Evolutionary conservation across 2,329 filamentous ascomycete species (phyloP).

Genomic region (Whalleya microplaca): DNA sequence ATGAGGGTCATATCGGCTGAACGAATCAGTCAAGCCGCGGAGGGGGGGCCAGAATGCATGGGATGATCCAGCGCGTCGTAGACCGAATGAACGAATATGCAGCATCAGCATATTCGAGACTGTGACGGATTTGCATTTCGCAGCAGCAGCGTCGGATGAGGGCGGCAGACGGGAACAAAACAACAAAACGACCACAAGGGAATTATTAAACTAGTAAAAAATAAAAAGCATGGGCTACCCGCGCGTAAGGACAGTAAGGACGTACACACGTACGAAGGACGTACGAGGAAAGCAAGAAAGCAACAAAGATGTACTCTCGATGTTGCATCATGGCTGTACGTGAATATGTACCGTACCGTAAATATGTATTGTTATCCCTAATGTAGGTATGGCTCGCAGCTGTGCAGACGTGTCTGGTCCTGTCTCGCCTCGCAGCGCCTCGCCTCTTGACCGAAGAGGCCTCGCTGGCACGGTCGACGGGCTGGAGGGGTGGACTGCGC

Average conservation of each 20-base stretch:
- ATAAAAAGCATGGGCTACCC: not conserved
- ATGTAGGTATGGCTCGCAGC: slow-evolving; percentile 19
- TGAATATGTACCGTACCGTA: not conserved
- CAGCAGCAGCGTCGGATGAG: slow-evolving; percentile 26
- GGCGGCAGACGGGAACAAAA: slow-evolving; percentile 27
- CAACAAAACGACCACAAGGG: slow-evolving; percentile 23
- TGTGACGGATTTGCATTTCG: slow-evolving; percentile 31
- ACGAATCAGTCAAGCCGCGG: slow-evolving; percentile 30
- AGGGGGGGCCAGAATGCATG: slow-evolving; percentile 21
- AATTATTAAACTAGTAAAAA: not conserved
- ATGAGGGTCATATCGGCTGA: slow-evolving; percentile 30
- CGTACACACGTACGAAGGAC: no score
- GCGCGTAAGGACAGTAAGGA: not conserved
- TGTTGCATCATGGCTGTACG: not conserved
- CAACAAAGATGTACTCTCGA: not conserved
- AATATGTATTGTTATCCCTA: not conserved
- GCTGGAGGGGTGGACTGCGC: slow-evolving; percentile 22
- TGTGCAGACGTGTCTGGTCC: slow-evolving; percentile 28
- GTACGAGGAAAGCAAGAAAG: not conserved
- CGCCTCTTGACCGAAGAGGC: slow-evolving; percentile 29
- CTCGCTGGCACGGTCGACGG: slow-evolving; percentile 22
- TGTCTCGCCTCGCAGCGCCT: slow-evolving; percentile 31
- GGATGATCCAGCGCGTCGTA: slow-evolving; percentile 29
- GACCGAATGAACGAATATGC: slow-evolving; percentile 31
- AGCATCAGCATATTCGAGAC: no score